Percentiles rank a stretch among this genome's conserved stretches.
These are phyloP conservation scores for Fusarium tanahbumbuense DNA, from an alignment of 2,329 filamentous ascomycete genomes.

Conservation along the genomic window DNA sequence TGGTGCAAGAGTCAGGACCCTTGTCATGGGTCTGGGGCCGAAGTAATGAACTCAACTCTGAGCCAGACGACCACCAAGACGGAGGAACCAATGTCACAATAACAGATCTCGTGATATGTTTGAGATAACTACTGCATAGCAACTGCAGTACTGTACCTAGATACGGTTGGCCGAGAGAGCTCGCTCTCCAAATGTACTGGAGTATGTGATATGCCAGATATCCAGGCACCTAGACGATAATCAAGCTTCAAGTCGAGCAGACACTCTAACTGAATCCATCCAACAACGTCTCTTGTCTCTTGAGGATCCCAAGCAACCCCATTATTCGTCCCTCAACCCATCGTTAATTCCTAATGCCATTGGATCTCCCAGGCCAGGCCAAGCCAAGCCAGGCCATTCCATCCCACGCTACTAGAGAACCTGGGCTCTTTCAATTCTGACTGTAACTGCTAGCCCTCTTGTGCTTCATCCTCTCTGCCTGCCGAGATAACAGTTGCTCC, in stretches of 20 bases:
- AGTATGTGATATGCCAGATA: neutral
- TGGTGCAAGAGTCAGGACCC: constrained; percentile 38
- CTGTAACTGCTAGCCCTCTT: neutral
- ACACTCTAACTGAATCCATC: constrained; percentile 3
- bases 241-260: neutral
- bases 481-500: neutral
- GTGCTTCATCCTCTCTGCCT: constrained; percentile 3
- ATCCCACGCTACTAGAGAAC: constrained; percentile 9
- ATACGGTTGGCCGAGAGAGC: neutral
- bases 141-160: neutral
- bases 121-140: neutral
- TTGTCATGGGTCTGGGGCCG: constrained; percentile 35
- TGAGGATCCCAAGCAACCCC: neutral
- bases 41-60: constrained; percentile 40
- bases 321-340: constrained; percentile 2
- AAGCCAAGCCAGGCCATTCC: constrained; percentile 16
- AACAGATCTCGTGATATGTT: neutral
- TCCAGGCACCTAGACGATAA: neutral
- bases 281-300: constrained; percentile 1
- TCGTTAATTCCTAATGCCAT: constrained; percentile 11
- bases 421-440: constrained; percentile 12
- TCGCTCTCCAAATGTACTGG: neutral
- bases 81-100: constrained; percentile 14
- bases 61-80: constrained; percentile 31
- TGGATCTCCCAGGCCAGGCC: constrained; percentile 13